phyloP scores from a whole-genome alignment of 345 rosid genomes.

The Abelmoschus esculentus region DNA sequence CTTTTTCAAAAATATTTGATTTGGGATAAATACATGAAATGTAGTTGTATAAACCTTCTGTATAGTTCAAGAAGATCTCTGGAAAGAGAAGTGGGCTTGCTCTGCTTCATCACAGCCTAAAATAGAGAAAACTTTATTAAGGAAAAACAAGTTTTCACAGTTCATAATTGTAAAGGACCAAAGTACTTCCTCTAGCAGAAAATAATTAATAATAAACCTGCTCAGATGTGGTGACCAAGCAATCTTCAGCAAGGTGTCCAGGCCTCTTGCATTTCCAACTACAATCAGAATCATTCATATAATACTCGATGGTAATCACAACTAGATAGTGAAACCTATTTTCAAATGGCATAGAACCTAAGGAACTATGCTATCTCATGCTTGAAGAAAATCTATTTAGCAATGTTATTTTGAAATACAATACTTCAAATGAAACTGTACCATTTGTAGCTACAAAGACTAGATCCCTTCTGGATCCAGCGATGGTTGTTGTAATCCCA shows the following conservation, averaged over 20 bases:
- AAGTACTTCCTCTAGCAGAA: constrained; percentile 6
- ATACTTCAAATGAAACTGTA: constrained; percentile 15
- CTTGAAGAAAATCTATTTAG: not conserved
- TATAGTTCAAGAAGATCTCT: constrained; percentile 52
- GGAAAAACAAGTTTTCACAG: not conserved
- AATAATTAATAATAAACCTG: constrained; percentile 26
- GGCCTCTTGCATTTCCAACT: constrained; percentile 68
- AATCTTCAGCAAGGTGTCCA: constrained; percentile 70
- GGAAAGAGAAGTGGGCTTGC: constrained; percentile 21
- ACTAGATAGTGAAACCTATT: not conserved
- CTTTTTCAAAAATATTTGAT: not conserved
- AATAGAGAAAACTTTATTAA: not conserved
- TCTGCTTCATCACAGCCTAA: constrained; percentile 29
- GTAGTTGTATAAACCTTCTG: constrained; percentile 36
- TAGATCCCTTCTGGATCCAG: constrained; percentile 49
- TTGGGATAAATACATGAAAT: not conserved
- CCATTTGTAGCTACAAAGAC: constrained; percentile 62
- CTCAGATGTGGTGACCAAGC: constrained; percentile 30
- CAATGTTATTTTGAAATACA: not conserved
- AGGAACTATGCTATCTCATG: not conserved
- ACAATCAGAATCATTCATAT: constrained; percentile 9
- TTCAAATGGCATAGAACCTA: not conserved
- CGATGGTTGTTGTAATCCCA: constrained; percentile 45
- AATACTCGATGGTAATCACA: not conserved
- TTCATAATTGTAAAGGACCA: not conserved